Percentiles rank a stretch among this genome's conserved stretches.
Conservation (phyloP, 805 yeast genomes). For the Spencermartinsiella europaea region DNA sequence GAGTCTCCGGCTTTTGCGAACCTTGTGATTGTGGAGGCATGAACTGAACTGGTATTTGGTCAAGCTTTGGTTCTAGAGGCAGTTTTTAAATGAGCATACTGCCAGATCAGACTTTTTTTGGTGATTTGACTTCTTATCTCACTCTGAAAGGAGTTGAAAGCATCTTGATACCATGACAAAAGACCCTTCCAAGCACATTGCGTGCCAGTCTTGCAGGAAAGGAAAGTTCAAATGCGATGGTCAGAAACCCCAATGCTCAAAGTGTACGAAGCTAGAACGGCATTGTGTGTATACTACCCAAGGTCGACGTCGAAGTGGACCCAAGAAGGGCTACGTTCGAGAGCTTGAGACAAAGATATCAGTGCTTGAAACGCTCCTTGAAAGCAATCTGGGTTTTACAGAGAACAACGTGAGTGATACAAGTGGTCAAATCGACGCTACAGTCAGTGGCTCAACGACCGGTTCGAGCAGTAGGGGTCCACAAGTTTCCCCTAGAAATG, state of each 20-base stretch:
- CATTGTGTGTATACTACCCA: conserved; percentile 30
- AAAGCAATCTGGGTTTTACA: not conserved
- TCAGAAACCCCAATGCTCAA: conserved; percentile 29
- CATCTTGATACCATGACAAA: no score
- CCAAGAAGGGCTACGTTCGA: conserved; percentile 31
- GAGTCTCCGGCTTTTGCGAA: no score
- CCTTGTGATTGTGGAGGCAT: no score
- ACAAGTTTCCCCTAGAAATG: not conserved
- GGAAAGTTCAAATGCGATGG: conserved; percentile 34
- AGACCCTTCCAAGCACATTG: conserved; percentile 26
- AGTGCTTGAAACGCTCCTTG: conserved; percentile 21
- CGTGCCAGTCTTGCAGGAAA: conserved; percentile 31
- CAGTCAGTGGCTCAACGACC: not conserved
- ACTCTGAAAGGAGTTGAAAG: no score
- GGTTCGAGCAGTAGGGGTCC: not conserved
- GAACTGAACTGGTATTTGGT: no score
- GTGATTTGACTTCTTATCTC: no score
- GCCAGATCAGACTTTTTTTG: no score
- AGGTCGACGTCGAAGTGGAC: conserved; percentile 29
- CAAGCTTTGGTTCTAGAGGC: no score
- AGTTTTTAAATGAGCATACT: no score
- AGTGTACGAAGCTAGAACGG: conserved; percentile 26
- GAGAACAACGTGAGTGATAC: no score
- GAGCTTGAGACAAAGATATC: conserved; percentile 28
- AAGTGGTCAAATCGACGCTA: no score